Conservation (phyloP, 2,329 filamentous ascomycete genomes). For the Xylaria sp. region DNA sequence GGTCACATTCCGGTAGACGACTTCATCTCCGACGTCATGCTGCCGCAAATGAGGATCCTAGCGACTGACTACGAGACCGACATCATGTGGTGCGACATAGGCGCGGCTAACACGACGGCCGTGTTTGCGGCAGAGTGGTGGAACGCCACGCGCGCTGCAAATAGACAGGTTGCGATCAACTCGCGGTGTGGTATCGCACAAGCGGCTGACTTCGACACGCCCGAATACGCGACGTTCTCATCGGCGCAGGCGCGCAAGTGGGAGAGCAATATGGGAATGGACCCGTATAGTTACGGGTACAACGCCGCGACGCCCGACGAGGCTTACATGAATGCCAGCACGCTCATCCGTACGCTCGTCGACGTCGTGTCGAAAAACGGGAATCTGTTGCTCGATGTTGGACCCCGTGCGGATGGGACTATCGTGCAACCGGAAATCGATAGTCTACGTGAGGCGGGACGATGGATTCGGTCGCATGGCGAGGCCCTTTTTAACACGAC, state of each 20-base stretch:
- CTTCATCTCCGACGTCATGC: constrained; percentile 57
- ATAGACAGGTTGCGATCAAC: constrained; percentile 65
- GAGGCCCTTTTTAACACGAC: constrained; percentile 69
- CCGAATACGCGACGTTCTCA: constrained; percentile 65
- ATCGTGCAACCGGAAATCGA: constrained; percentile 61
- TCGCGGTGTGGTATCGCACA: constrained; percentile 65
- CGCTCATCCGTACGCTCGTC: constrained; percentile 56
- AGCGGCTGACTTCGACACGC: constrained; percentile 67
- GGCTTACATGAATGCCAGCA: constrained; percentile 64
- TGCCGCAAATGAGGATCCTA: constrained; percentile 60
- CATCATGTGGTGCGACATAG: constrained; percentile 63
- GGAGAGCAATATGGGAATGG: constrained; percentile 70
- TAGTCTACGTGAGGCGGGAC: constrained; percentile 62
- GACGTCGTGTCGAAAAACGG: constrained; percentile 50
- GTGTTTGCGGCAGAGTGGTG: constrained; percentile 57
- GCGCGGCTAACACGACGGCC: constrained; percentile 56
- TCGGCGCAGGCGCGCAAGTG: constrained; percentile 66
- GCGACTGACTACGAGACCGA: constrained; percentile 58
- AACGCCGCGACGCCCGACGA: constrained; percentile 63
- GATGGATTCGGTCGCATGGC: constrained; percentile 63
- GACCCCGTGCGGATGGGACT: constrained; percentile 65
- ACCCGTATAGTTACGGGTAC: constrained; percentile 69
- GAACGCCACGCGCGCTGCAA: constrained; percentile 52
- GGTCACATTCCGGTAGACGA: constrained; percentile 54
- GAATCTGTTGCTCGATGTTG: constrained; percentile 67